A percentile compares a stretch with the other conserved stretches of the same genome.
phyloP scores from a whole-genome alignment of 345 rosid genomes.

The Triadica sebifera region DNA sequence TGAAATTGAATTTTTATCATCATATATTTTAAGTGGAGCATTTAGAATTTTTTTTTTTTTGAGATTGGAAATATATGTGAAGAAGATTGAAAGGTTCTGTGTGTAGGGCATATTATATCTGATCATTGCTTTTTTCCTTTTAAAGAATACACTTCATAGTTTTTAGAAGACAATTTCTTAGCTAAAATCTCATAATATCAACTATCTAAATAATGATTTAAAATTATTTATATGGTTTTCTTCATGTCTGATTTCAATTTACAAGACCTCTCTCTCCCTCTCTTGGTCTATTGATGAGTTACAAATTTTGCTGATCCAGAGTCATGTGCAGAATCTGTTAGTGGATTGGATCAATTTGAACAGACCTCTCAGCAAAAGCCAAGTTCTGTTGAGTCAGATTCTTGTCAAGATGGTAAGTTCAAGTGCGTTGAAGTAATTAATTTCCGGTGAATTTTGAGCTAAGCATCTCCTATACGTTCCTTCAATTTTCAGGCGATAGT shows the following conservation, averaged over 20 bases:
- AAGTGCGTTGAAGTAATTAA: background rate
- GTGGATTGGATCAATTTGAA: slow-evolving; percentile 20
- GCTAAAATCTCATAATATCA: background rate
- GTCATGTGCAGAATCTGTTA: slow-evolving; percentile 18
- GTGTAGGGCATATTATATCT: background rate
- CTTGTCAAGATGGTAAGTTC: slow-evolving; percentile 26
- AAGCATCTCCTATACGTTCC: background rate
- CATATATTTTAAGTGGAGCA: background rate
- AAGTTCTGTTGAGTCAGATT: slow-evolving; percentile 16
- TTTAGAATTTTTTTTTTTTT: background rate
- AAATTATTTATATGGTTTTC: background rate
- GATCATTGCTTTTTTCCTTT: background rate
- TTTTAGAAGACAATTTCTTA: background rate
- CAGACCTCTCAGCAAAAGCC: slow-evolving; percentile 20
- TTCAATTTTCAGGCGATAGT: slow-evolving; percentile 17
- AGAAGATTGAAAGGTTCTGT: background rate
- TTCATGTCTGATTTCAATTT: background rate
- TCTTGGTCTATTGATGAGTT: background rate
- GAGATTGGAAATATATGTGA: background rate
- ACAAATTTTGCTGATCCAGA: background rate
- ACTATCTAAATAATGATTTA: too few relatives aligned
- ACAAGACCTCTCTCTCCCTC: background rate
- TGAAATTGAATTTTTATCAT: background rate
- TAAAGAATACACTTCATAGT: background rate
- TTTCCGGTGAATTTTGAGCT: background rate